These are phyloP conservation scores for Daldinia caldariorum DNA, from an alignment of 495 filamentous ascomycete species.

Conservation along the genomic window DNA sequence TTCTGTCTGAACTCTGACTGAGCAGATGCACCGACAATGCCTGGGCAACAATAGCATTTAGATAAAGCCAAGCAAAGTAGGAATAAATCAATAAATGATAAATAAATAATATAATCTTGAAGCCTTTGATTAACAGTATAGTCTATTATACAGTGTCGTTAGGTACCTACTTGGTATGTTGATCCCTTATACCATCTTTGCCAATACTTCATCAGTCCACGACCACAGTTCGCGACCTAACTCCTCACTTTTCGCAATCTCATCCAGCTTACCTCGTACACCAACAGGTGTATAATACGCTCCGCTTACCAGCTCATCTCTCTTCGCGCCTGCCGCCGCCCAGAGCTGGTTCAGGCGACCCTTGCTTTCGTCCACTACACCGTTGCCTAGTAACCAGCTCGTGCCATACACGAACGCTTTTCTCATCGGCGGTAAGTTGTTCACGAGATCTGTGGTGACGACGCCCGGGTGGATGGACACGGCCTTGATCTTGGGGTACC, in stretches of 20 bases:
- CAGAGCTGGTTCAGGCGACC: conserved; percentile 71
- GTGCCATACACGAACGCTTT: conserved; percentile 41
- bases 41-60: too few species aligned
- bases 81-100: too few species aligned
- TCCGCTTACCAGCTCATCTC: conserved; percentile 47
- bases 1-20: too few species aligned
- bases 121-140: too few species aligned
- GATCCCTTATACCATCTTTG: conserved; percentile 31
- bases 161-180: not conserved
- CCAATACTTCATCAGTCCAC: conserved; percentile 66
- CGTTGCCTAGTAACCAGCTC: conserved; percentile 33
- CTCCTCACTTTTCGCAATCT: conserved; percentile 54
- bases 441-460: conserved; percentile 64
- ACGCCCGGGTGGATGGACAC: conserved; percentile 74
- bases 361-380: conserved; percentile 47
- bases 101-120: too few species aligned
- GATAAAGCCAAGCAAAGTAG: too few species aligned
- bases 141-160: not conserved
- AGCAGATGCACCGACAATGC: too few species aligned
- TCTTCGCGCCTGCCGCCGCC: conserved; percentile 58
- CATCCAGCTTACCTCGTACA: conserved; percentile 43
- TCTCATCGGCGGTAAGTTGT: conserved; percentile 45
- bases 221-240: conserved; percentile 66
- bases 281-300: conserved; percentile 69
- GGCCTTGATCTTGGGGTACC: conserved; percentile 64